Evolutionary conservation across 306 rosid species (phyloP).

Genomic region (Malus orientalis): DNA sequence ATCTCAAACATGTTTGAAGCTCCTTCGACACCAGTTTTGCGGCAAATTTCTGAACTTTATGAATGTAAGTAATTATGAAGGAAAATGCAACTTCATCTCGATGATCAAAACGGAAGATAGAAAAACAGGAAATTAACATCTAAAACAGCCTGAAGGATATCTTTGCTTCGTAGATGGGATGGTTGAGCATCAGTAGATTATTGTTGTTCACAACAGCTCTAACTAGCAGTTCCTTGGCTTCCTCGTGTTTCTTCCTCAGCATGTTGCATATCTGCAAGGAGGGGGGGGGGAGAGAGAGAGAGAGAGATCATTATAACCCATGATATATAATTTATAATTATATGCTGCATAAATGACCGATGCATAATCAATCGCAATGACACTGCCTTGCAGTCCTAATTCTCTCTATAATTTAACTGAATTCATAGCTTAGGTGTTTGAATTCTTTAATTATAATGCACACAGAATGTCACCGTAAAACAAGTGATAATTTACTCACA

Average conservation of each 20-base stretch:
- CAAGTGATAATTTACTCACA: conserved; percentile 42
- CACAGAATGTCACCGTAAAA: background rate
- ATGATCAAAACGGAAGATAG: conserved; percentile 1
- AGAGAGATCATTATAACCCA: background rate
- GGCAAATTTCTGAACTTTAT: conserved; percentile 67
- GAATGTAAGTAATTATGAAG: conserved; percentile 52
- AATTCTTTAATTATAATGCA: background rate
- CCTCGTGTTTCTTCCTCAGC: conserved; percentile 80
- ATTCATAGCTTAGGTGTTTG: background rate
- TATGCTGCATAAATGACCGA: background rate
- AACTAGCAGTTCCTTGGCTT: conserved; percentile 73
- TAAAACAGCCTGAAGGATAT: conserved; percentile 53
- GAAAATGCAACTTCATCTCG: conserved; percentile 12
- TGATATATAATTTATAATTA: background rate
- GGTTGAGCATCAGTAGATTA: conserved; percentile 81
- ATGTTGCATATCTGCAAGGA: conserved; percentile 64
- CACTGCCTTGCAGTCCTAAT: background rate
- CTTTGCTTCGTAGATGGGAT: conserved; percentile 72
- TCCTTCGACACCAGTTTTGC: conserved; percentile 47
- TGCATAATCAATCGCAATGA: background rate
- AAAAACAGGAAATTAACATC: background rate
- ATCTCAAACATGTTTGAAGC: conserved; percentile 38
- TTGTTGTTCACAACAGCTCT: conserved; percentile 74
- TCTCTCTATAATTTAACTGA: background rate
- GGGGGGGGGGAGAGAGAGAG: background rate